Base-by-base conservation (phyloP, 805 yeast genomes). In the Spathaspora arborariae region DNA sequence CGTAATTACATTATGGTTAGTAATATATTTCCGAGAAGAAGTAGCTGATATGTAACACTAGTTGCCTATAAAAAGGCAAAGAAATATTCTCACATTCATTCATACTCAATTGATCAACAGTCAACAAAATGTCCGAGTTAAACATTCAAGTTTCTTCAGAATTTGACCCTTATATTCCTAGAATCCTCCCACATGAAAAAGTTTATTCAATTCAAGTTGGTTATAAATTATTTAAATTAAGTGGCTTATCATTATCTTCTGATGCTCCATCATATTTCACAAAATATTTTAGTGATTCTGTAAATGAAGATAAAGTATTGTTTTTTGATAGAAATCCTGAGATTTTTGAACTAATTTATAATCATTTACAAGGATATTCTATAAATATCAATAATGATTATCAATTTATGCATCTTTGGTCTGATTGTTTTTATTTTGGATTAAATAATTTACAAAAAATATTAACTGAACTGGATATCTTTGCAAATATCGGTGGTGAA, bases 201-300 rank as follows among this genome's bases (percentile, higher is more conserved):
- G 79, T 86, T 64, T 89, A 76, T 64, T 72, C 82, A 15, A 75
- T 89, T 20, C 88, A 84, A 58, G 81, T 88, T 10, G 96, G 96
- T 0, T 75, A 72, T 36, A 72, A 71, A 51, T 52, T 79, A 20
- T 89, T 82, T 62, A 69, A 74, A n/a, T 55, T 84, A 15, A 82
- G 89, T 57, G 96, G 96, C 1, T 91, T 94, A 0, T 88, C 96
- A 2, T 65, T 90, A 34, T 84, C 89, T 20, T 85, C 86, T 2
- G 97, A 90, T 65, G 84, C 84, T 0, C 97, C 97, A 0, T 87
- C 95, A 4, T 89, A 86, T 60, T 91, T 90, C 69, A 88, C 97
- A 2, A 71, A 76, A 21, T 88, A 72, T 66, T 90, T 90, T 60
- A 54, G 56, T 4, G 57, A 67, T 18, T 63, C 64, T 5, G 69